Percentiles rank a stretch among this genome's conserved stretches.
phyloP scores from a whole-genome alignment of 2,329 filamentous ascomycete species.

The Fusarium palustre region DNA sequence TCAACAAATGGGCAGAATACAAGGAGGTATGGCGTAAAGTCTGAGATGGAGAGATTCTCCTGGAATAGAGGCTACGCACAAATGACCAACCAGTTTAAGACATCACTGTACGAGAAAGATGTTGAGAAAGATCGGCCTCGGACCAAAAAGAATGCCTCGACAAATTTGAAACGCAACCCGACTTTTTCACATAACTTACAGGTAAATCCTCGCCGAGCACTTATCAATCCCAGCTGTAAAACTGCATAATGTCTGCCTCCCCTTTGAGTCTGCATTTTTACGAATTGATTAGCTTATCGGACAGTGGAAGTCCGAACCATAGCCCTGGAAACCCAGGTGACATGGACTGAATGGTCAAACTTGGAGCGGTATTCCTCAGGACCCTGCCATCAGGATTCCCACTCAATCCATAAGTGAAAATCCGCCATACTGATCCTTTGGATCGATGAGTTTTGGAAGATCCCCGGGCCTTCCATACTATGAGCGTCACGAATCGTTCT shows the following conservation, averaged over 20 bases:
- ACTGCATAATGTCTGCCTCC: not conserved
- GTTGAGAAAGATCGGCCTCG: not conserved
- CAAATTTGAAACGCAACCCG: not conserved
- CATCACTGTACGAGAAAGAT: not conserved
- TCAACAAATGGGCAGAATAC: slow-evolving; percentile 69
- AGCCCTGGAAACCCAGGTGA: not conserved
- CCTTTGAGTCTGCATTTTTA: not conserved
- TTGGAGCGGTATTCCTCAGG: not conserved
- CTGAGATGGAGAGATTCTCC: slow-evolving; percentile 29
- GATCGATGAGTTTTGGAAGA: not conserved
- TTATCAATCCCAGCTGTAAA: not conserved
- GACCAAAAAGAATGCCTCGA: not conserved
- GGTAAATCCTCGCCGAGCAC: not conserved
- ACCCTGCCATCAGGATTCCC: not conserved
- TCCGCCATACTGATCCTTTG: not conserved
- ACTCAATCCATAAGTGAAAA: not conserved
- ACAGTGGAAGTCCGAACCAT: not conserved
- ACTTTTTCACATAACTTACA: not conserved
- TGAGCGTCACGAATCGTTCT: not conserved
- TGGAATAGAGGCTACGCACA: not conserved
- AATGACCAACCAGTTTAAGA: not conserved
- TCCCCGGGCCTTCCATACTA: not conserved
- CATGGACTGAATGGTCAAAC: not conserved
- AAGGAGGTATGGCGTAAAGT: slow-evolving; percentile 65
- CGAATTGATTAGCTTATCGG: not conserved